Base-by-base conservation (phyloP, 2,329 filamentous ascomycete species). In the Elsinoe batatas region DNA sequence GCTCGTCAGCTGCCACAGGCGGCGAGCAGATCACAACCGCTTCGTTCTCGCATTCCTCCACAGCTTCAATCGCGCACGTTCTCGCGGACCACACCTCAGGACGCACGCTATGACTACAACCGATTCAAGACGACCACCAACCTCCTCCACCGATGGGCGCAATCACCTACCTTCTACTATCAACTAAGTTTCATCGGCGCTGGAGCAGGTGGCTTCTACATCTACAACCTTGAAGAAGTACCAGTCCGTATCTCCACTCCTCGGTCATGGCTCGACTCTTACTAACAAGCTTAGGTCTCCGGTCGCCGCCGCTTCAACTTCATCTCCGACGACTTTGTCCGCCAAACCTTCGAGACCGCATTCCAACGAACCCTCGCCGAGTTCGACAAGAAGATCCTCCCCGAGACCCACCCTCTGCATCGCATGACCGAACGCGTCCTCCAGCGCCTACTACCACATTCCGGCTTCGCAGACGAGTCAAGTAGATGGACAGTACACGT, bases 231-330 rank as follows among this genome's bases (percentile, higher is more conserved):
- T 40, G 84, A 91, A 68, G 79, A 78, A 32, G 86, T 91, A 12
- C 86, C 87, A 1, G 75, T 72, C 61, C 43, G 65, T 62, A 30
- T 44, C 35, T 18, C 11, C 17, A 22, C 17, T 17, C 13, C 8
- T 18, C 36, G 6, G 5, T 33, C 10, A n/a, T 43, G n/a, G 26
- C 10, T 13, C 46, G 4, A 53, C 32, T 15, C 13, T 17, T 18
- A 26, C 26, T 26, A 13, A 38, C 26, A 17, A 3, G 7, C 63
- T 3, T 60, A 75, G 67, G 78, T 89, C 5, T 85, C 82, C 4
- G 84, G 85, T 0, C 79, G 88, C 7, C 75, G 76, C 63, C 79
- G 87, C 35, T 91, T 91, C 77, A 91, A 90, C 68, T 80, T 82
- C 65, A 79, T 83, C 58, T 74, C 73, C 35, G 73, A 81, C 5